A percentile compares a stretch with the other conserved stretches of the same genome.
Evolutionary conservation across 2,329 filamentous ascomycete species (phyloP).

Genomic region (Simplicillium aogashimaense): DNA sequence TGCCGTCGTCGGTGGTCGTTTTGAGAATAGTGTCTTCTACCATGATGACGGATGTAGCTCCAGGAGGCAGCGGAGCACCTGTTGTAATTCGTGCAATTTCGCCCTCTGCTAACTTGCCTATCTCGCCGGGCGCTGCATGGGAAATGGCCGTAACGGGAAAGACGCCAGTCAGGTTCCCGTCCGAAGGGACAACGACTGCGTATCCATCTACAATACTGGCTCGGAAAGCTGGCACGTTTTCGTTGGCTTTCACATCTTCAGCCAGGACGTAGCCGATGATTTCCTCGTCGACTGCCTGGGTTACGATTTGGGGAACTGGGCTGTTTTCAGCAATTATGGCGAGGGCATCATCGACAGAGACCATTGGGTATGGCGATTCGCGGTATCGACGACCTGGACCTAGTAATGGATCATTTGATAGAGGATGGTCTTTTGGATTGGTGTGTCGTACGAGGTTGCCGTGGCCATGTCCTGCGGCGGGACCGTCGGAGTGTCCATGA

Average conservation of each 20-base stretch:
- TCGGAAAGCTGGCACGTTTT: slow-evolving; percentile 84
- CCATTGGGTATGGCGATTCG: slow-evolving; percentile 85
- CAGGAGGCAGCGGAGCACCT: slow-evolving; percentile 79
- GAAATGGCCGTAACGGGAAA: slow-evolving; percentile 84
- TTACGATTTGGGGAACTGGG: slow-evolving; percentile 48
- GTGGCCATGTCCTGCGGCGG: slow-evolving; percentile 54
- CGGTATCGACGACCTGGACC: slow-evolving; percentile 65
- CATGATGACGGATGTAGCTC: slow-evolving; percentile 81
- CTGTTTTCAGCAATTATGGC: slow-evolving; percentile 63
- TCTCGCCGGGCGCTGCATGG: slow-evolving; percentile 68
- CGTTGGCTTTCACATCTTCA: slow-evolving; percentile 67
- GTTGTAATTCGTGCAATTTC: slow-evolving; percentile 88
- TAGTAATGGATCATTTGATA: slow-evolving; percentile 51
- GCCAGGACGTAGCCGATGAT: slow-evolving; percentile 74
- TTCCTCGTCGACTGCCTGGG: slow-evolving; percentile 48
- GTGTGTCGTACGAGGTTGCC: slow-evolving; percentile 66
- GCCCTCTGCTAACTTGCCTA: slow-evolving; percentile 55
- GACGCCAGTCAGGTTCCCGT: slow-evolving; percentile 59
- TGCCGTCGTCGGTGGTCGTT: slow-evolving; percentile 65
- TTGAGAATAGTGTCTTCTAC: slow-evolving; percentile 84
- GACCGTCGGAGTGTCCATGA: slow-evolving; percentile 37
- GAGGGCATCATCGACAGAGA: slow-evolving; percentile 75
- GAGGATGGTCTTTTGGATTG: slow-evolving; percentile 41
- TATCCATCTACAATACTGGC: slow-evolving; percentile 98
- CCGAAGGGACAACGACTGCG: slow-evolving; percentile 60